Conservation (phyloP, 2,329 filamentous ascomycete genomes). For the Arthrinium puccinioides region DNA sequence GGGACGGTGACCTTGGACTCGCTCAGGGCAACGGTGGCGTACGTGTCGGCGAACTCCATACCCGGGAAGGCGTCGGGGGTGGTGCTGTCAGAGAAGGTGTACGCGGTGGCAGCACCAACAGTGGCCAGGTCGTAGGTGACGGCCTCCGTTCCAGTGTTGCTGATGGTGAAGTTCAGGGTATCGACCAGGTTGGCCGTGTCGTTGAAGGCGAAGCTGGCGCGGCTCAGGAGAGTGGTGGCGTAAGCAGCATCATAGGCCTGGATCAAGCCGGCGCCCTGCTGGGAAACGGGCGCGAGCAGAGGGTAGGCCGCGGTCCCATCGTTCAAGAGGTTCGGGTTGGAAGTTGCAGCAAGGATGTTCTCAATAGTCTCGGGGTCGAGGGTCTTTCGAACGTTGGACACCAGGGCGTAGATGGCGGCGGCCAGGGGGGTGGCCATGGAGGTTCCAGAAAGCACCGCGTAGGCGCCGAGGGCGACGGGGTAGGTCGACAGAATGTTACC, state of each 20-base stretch:
- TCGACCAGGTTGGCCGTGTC: conserved; percentile 50
- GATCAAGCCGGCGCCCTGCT: no score
- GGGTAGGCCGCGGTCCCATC: conserved; percentile 23
- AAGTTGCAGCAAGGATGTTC: conserved; percentile 40
- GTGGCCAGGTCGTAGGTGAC: conserved; percentile 47
- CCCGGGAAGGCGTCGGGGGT: conserved; percentile 37
- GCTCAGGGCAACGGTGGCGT: no score
- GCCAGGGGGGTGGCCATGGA: conserved; percentile 54
- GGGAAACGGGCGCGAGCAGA: conserved; percentile 45
- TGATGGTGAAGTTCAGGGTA: conserved; percentile 44
- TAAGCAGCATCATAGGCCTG: no score
- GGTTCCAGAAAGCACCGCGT: conserved; percentile 33
- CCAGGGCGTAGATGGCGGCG: conserved; percentile 46
- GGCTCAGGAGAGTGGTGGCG: conserved; percentile 43
- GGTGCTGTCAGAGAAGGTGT: conserved; percentile 36
- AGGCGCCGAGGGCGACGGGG: conserved; percentile 24
- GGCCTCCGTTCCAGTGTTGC: conserved; percentile 40
- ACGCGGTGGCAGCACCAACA: conserved; percentile 43
- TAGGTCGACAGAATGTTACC: conserved; percentile 53
- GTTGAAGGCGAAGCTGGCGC: conserved; percentile 55
- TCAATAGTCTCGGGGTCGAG: conserved; percentile 42
- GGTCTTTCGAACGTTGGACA: conserved; percentile 43
- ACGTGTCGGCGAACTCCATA: conserved; percentile 27
- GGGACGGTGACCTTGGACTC: conserved; percentile 15
- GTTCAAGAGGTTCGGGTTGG: conserved; percentile 41